A percentile compares a stretch with the other conserved stretches of the same genome.
Evolutionary conservation across 169 alveolate species (phyloP).

Genomic region (Cryptosporidium viatorum): DNA sequence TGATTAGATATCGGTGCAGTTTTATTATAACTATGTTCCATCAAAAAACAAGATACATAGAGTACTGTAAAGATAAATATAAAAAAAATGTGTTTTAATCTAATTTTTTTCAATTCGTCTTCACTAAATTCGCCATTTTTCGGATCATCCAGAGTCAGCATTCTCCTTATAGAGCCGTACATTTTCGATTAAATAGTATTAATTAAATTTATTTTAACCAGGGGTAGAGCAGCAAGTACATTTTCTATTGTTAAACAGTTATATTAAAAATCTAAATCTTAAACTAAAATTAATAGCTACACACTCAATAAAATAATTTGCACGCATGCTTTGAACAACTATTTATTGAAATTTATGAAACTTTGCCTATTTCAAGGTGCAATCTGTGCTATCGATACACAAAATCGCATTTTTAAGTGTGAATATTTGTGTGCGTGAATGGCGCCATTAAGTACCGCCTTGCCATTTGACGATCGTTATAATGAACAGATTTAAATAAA

Average conservation of each 20-base stretch:
- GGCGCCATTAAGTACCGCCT: background rate
- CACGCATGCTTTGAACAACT: background rate
- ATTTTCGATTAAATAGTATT: background rate
- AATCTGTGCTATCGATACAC: background rate
- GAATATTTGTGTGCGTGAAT: background rate
- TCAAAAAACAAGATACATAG: constrained; percentile 62
- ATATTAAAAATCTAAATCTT: background rate
- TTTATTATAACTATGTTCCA: constrained; percentile 72
- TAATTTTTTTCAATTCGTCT: constrained; percentile 33
- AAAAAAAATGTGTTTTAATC: constrained; percentile 28
- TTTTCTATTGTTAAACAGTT: background rate
- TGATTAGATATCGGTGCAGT: constrained; percentile 68
- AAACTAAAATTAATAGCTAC: background rate
- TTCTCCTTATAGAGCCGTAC: constrained; percentile 68
- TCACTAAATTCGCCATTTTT: constrained; percentile 22
- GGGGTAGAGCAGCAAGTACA: background rate
- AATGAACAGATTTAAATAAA: background rate
- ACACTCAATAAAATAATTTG: background rate
- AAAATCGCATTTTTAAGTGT: background rate
- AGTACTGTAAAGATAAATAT: constrained; percentile 68
- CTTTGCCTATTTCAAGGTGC: background rate
- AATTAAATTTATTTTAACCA: background rate
- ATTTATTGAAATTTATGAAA: too few species aligned
- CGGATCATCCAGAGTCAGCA: constrained; percentile 69
- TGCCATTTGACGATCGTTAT: background rate